Percentiles rank a stretch among this genome's conserved stretches.
Evolutionary conservation across 208 protist species (phyloP).

Genomic region (Leptomonas pyrrhocoris): DNA sequence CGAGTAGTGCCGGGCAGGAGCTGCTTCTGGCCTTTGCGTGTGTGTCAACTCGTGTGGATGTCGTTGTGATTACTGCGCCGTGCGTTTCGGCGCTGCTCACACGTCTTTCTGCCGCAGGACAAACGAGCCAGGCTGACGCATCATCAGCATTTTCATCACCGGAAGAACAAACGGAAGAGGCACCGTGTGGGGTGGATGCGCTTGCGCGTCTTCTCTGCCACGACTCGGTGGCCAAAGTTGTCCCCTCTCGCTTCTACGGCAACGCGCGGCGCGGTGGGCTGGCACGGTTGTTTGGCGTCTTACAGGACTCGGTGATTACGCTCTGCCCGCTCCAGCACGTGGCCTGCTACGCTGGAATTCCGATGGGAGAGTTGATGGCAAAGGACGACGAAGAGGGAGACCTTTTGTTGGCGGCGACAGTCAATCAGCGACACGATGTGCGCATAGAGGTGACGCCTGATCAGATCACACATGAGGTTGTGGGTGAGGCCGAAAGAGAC

Average conservation of each 20-base stretch:
- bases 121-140: neutral
- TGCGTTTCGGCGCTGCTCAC: neutral
- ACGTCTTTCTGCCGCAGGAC: neutral
- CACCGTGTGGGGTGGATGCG: neutral
- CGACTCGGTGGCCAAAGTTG: neutral
- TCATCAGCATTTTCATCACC: neutral
- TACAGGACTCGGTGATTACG: neutral
- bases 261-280: neutral
- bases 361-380: neutral
- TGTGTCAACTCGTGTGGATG: neutral
- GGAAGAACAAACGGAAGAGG: neutral
- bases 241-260: neutral
- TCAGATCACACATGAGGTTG: neutral
- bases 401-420: neutral
- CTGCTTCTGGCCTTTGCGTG: neutral
- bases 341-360: constrained; percentile 12
- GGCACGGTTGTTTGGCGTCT: neutral
- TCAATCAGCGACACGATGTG: neutral
- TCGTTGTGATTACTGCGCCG: neutral
- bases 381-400: neutral
- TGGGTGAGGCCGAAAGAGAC: neutral
- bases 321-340: constrained; percentile 18
- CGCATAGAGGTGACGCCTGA: neutral
- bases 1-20: too few species aligned
- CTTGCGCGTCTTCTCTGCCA: constrained; percentile 1